Percentiles rank a stretch among this genome's conserved stretches.
Conservation (phyloP, 2,329 filamentous ascomycete genomes). For the Westerdykella sp. region DNA sequence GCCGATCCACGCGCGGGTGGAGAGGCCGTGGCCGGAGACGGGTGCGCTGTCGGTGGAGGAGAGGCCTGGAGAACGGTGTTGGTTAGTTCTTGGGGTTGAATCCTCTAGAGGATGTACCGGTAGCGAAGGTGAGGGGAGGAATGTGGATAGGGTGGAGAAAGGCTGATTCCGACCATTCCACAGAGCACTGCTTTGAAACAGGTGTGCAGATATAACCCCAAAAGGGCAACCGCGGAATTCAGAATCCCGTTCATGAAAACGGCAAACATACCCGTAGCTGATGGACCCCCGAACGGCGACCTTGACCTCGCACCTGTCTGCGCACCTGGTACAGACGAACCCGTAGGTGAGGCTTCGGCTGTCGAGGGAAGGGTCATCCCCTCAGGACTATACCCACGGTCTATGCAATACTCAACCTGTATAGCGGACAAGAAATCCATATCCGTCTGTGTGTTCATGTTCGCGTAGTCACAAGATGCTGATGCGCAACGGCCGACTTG, state of each 20-base stretch:
- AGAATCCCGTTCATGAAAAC: background rate
- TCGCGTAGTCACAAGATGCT: constrained; percentile 7
- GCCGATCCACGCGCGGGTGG: constrained; percentile 11
- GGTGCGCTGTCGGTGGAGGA: background rate
- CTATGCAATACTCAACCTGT: constrained; percentile 10
- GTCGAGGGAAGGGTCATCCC: constrained; percentile 11
- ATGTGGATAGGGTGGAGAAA: no score
- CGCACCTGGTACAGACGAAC: no score
- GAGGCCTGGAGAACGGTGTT: no score
- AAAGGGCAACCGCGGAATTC: no score
- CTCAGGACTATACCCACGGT: constrained; percentile 4
- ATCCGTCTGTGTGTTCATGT: constrained; percentile 13
- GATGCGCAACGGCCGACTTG: constrained; percentile 8
- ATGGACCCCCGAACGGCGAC: constrained; percentile 1
- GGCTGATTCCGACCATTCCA: no score
- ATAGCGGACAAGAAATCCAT: constrained; percentile 6
- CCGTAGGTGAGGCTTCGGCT: constrained; percentile 3
- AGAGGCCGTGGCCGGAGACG: constrained; percentile 1
- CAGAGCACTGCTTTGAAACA: no score
- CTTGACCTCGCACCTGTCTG: background rate
- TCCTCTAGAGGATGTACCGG: no score
- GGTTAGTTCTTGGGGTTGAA: no score
- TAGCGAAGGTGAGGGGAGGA: no score
- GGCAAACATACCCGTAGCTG: background rate
- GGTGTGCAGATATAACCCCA: background rate